These are phyloP conservation scores for Astathelohania contejeani DNA, from an alignment of 371 early-diverging fungal species.

Conservation along the genomic window DNA sequence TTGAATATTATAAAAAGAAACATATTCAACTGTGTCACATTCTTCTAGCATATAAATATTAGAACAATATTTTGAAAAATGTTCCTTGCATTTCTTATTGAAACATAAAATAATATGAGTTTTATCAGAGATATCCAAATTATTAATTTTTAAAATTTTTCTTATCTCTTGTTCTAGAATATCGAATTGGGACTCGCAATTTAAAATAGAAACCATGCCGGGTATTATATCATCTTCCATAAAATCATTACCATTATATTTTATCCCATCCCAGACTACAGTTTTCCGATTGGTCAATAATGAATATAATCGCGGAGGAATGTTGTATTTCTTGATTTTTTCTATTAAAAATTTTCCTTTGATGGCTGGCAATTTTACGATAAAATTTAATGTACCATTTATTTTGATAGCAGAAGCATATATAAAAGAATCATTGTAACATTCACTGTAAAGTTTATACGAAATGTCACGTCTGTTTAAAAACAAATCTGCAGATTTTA, in stretches of 20 bases:
- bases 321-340: slow-evolving; percentile 18
- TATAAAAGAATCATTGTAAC: slow-evolving; percentile 17
- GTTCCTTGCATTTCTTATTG: background rate
- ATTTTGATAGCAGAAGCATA: slow-evolving; percentile 1
- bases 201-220: slow-evolving; percentile 15
- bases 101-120: background rate
- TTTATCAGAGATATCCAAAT: background rate
- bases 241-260: slow-evolving; percentile 25
- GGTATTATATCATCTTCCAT: slow-evolving; percentile 22
- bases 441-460: slow-evolving; percentile 4
- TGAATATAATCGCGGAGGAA: slow-evolving; percentile 30
- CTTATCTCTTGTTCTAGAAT: background rate
- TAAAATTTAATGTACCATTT: slow-evolving; percentile 10
- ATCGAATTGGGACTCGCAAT: too few relatives aligned
- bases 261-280: slow-evolving; percentile 9
- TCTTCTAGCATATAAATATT: background rate
- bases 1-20: background rate
- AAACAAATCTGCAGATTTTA: background rate
- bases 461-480: slow-evolving; percentile 4
- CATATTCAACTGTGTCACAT: background rate
- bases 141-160: background rate
- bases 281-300: slow-evolving; percentile 8
- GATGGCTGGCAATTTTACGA: slow-evolving; percentile 21
- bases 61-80: background rate
- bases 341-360: slow-evolving; percentile 28